A percentile compares a stretch with the other conserved stretches of the same genome.
phyloP scores from a whole-genome alignment of 1,284 basidiomycete genomes.

The Ceratobasidium sp. region DNA sequence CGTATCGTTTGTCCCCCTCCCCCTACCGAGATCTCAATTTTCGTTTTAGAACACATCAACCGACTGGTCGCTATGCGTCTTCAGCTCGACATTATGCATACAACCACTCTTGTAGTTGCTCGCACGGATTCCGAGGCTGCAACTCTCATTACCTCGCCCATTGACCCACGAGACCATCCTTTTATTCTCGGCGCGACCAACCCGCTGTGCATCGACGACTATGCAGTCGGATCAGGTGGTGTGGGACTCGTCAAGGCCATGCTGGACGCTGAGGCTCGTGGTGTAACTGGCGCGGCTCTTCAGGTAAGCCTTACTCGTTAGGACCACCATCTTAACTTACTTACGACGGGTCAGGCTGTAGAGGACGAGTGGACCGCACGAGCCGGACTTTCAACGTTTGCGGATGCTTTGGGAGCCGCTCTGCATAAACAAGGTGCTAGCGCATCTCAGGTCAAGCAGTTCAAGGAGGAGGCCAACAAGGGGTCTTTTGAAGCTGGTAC shows the following conservation, averaged over 20 bases:
- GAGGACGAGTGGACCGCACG: conserved; percentile 88
- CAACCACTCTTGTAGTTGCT: conserved; percentile 78
- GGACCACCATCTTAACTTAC: background rate
- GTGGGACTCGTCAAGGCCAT: conserved; percentile 78
- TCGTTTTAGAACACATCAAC: conserved; percentile 80
- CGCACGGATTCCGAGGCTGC: conserved; percentile 90
- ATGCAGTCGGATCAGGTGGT: conserved; percentile 27
- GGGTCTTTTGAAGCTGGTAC: conserved; percentile 35
- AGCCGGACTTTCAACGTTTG: conserved; percentile 85
- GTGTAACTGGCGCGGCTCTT: conserved; percentile 82
- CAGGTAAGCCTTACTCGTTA: conserved; percentile 58
- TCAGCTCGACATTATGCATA: conserved; percentile 84
- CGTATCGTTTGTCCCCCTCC: conserved; percentile 55
- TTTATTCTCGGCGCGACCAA: conserved; percentile 97
- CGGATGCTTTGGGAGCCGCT: conserved; percentile 77
- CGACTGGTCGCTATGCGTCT: conserved; percentile 79
- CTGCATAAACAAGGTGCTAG: conserved; percentile 70
- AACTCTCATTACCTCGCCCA: conserved; percentile 95
- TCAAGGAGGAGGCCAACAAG: conserved; percentile 50
- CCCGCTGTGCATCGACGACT: conserved; percentile 54
- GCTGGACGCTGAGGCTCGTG: conserved; percentile 82
- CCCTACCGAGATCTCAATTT: conserved; percentile 58
- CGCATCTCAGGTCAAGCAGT: conserved; percentile 49
- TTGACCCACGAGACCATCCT: conserved; percentile 95
- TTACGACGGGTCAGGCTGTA: conserved; percentile 59